Conservation (phyloP, 352 stramenopile species). For the Thraustotheca clavata region DNA sequence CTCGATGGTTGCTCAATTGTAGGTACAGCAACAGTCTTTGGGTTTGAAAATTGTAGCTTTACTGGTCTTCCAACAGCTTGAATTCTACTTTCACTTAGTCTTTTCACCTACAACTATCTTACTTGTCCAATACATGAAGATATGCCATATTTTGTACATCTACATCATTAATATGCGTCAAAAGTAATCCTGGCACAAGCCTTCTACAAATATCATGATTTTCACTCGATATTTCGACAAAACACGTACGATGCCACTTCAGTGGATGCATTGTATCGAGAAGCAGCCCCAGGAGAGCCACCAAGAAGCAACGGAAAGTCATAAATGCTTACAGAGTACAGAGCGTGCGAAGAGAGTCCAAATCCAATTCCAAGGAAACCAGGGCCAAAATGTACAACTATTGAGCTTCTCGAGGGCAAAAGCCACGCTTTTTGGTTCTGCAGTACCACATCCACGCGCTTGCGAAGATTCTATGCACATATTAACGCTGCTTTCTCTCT, state of each 20-base stretch:
- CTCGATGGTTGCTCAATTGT: not conserved
- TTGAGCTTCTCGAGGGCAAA: not conserved
- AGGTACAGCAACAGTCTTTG: not conserved
- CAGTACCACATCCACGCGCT: conserved; percentile 1
- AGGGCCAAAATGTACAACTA: conserved; percentile 10
- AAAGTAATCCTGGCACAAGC: not conserved
- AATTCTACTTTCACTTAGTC: not conserved
- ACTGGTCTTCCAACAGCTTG: conserved; percentile 5
- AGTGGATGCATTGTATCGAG: conserved; percentile 15
- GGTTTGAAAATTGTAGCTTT: not conserved
- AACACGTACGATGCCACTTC: not conserved
- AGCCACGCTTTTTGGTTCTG: not conserved
- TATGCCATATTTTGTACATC: conserved; percentile 9
- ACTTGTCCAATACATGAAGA: not conserved
- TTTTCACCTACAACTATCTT: not conserved
- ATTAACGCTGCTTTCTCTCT: too few relatives aligned
- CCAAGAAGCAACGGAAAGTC: conserved; percentile 3
- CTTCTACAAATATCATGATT: not conserved
- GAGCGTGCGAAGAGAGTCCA: not conserved
- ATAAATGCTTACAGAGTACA: conserved; percentile 4
- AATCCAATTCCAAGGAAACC: conserved; percentile 20
- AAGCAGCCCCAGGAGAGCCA: not conserved
- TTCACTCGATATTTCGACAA: not conserved
- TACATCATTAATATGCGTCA: conserved; percentile 16
- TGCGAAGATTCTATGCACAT: conserved; percentile 6